Conservation (phyloP, 2,329 filamentous ascomycete species). For the Hawksworthiomyces lignivorus region DNA sequence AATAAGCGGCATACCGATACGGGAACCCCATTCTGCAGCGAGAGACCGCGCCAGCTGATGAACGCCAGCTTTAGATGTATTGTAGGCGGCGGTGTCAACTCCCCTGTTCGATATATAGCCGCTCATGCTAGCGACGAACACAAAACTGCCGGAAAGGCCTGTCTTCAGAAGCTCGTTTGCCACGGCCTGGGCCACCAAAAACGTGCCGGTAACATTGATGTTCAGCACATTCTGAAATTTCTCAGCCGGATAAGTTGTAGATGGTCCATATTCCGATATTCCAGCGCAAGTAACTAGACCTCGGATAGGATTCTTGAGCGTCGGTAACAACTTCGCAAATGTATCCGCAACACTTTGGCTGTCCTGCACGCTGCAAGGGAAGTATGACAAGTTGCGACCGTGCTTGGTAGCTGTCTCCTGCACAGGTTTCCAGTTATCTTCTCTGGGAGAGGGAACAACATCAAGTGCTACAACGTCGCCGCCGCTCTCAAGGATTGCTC, state of each 20-base stretch:
- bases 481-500: constrained; percentile 23
- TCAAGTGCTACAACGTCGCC: constrained; percentile 27
- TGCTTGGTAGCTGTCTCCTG: too few species aligned
- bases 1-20: constrained; percentile 32
- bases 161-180: constrained; percentile 38
- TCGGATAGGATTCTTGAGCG: constrained; percentile 19
- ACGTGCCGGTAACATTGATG: constrained; percentile 64
- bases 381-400: too few species aligned
- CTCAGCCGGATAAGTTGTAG: constrained; percentile 18
- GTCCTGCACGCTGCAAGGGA: too few species aligned
- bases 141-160: constrained; percentile 17
- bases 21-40: constrained; percentile 44
- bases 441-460: constrained; percentile 13
- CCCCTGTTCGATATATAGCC: constrained; percentile 36
- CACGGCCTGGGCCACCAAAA: constrained; percentile 61
- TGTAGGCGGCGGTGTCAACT: constrained; percentile 57
- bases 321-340: constrained; percentile 16
- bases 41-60: constrained; percentile 62
- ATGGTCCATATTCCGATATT: constrained; percentile 19
- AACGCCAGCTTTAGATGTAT: constrained; percentile 62
- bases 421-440: not conserved
- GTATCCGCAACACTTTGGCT: constrained; percentile 12
- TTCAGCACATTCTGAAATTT: constrained; percentile 60
- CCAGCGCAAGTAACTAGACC: constrained; percentile 27
- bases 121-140: constrained; percentile 35